Conservation (phyloP, 2,329 filamentous ascomycete genomes). For the Calonectria crousiana region DNA sequence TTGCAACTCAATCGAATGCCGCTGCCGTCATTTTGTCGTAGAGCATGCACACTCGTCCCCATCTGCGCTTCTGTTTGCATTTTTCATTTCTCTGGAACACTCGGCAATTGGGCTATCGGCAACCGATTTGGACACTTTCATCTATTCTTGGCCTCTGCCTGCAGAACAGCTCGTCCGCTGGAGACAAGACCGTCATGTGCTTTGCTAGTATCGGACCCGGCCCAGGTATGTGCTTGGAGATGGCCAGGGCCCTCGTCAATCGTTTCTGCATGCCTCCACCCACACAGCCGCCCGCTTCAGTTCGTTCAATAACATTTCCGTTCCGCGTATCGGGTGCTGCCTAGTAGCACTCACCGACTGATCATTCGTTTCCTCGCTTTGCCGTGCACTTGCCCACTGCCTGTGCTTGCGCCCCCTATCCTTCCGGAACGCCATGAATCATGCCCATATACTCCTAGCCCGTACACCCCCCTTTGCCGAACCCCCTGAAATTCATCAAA, state of each 20-base stretch:
- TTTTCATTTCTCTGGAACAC: background rate
- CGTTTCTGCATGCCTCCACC: constrained; percentile 9
- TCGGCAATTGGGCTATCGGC: background rate
- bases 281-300: background rate
- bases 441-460: constrained; percentile 37
- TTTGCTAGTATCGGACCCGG: background rate
- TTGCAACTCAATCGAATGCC: background rate
- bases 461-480: constrained; percentile 32
- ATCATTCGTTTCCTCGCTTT: constrained; percentile 5
- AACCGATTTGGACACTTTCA: background rate
- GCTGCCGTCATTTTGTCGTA: background rate
- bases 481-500: constrained; percentile 40
- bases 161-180: background rate
- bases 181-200: background rate
- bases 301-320: background rate
- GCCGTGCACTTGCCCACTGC: constrained; percentile 46
- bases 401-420: constrained; percentile 36
- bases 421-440: constrained; percentile 43
- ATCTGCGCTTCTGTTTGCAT: background rate
- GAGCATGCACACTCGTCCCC: background rate
- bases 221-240: background rate
- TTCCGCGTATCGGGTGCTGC: constrained; percentile 9
- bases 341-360: constrained; percentile 3
- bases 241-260: constrained; percentile 16
- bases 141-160: constrained; percentile 3